Evolutionary conservation across 164 flowering plant genomes (phyloP).

Genomic region (Malania oleifera): DNA sequence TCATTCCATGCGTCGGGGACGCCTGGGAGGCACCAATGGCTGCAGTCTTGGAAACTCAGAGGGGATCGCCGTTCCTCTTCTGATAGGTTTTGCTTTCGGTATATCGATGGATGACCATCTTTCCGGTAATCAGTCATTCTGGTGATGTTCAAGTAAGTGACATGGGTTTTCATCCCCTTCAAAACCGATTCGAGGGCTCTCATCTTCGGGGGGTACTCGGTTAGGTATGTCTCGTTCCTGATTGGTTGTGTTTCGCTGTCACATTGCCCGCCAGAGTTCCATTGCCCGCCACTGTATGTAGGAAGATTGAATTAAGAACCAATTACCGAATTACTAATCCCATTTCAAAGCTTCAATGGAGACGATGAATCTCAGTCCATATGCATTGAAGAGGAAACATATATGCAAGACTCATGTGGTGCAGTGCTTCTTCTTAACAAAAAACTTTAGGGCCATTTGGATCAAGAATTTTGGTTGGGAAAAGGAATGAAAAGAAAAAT

Average conservation of each 20-base stretch:
- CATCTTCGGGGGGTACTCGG: constrained; percentile 72
- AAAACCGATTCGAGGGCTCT: constrained; percentile 57
- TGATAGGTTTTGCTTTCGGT: constrained; percentile 49
- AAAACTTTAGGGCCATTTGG: too few relatives aligned
- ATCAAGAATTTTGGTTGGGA: too few relatives aligned
- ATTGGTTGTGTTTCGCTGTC: constrained; percentile 80
- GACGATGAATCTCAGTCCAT: too few relatives aligned
- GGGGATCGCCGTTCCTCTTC: constrained; percentile 54
- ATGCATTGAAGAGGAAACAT: too few relatives aligned
- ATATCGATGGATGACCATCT: constrained; percentile 92
- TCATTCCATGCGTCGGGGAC: constrained; percentile 98
- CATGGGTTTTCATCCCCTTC: constrained; percentile 65
- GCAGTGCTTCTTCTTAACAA: too few relatives aligned
- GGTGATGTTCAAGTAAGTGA: constrained; percentile 70
- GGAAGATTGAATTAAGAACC: constrained; percentile 6
- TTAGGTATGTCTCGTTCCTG: constrained; percentile 53
- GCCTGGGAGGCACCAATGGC: constrained; percentile 99
- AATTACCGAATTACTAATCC: background rate
- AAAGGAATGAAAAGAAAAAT: too few relatives aligned
- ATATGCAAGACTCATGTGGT: too few relatives aligned
- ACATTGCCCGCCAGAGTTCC: constrained; percentile 95
- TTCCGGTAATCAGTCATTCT: constrained; percentile 83
- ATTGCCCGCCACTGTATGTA: constrained; percentile 74
- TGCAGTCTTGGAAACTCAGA: constrained; percentile 74
- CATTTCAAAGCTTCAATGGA: background rate